Base-by-base conservation (phyloP, 75 land plant genomes). In the Larix kaempferi region DNA sequence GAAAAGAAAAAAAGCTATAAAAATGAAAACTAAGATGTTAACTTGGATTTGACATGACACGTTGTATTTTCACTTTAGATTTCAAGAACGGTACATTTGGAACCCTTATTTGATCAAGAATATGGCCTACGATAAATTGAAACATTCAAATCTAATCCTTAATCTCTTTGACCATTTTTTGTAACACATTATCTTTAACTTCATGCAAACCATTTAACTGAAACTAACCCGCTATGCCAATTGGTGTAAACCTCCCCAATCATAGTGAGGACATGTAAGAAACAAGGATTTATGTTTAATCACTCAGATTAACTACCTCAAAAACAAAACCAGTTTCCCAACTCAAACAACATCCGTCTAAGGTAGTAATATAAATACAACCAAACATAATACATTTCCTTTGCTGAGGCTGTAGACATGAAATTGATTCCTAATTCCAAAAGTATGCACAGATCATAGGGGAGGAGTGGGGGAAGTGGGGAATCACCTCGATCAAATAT, bases 401-500 rank as follows among this genome's bases (percentile, higher is more conserved):
- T 74, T 11, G 15, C 2, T 17, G 11, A 54, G 17, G 57, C 5
- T 54, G 17, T 14, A 54, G 33, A 1, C 35, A 25, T 76, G 71
- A 76, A 74, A 71, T 74, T 10, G n/a, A n/a, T n/a, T n/a, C n/a
- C n/a, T n/a, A n/a, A n/a, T n/a, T n/a, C n/a, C n/a, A n/a, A n/a
- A n/a, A n/a, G n/a, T n/a, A n/a, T n/a, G n/a, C n/a, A n/a, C n/a
- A n/a, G 49, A 35, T 44, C 6, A 39, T 11, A 6, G 44, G 4
- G 44, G 44, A 41, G 44, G 44, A 41, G 6, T 5, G n/a, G 78
- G 15, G 44, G n/a, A n/a, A n/a, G n/a, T n/a, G 21, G 29, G 21
- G 62, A 77, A n/a, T 33, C 16, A 92, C 91, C 89, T 93, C 90
- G 74, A 90, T 90, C 22, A 90, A 77, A 73, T 93, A 93, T 16